phyloP scores from a whole-genome alignment of 1,139 yeast genomes.

The Kodamaea ohmeri region DNA sequence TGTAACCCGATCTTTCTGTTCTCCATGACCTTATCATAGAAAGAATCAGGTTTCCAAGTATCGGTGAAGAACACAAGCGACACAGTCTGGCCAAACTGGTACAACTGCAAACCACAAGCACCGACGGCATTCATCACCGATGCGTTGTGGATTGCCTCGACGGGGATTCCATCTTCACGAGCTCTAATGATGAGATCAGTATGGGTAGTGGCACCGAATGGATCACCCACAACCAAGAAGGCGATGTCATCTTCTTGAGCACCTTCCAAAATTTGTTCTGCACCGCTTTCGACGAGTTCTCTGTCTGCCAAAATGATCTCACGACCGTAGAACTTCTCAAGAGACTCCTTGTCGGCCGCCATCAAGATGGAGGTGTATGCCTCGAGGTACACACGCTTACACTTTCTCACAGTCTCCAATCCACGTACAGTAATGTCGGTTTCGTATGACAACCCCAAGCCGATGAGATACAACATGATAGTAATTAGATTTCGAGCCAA shows the following conservation, averaged over 20 bases:
- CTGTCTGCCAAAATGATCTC: conserved; percentile 87
- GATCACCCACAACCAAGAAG: conserved; percentile 94
- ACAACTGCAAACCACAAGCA: conserved; percentile 92
- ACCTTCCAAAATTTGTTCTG: conserved; percentile 73
- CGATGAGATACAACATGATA: conserved; percentile 81
- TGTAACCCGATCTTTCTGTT: conserved; percentile 88
- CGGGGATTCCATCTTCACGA: conserved; percentile 72
- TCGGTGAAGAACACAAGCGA: conserved; percentile 95
- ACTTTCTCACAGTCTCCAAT: conserved; percentile 73
- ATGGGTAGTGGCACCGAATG: conserved; percentile 97
- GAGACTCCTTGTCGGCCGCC: conserved; percentile 73
- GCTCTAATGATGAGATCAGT: conserved; percentile 92
- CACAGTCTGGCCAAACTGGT: conserved; percentile 95
- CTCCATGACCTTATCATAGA: conserved; percentile 85
- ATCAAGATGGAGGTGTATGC: conserved; percentile 93
- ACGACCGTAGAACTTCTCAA: conserved; percentile 82
- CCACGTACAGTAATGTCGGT: conserved; percentile 95
- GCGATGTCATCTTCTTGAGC: conserved; percentile 85
- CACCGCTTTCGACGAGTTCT: conserved; percentile 87
- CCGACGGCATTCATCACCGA: conserved; percentile 98
- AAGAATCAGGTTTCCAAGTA: conserved; percentile 93
- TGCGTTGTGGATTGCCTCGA: conserved; percentile 89
- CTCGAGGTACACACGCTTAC: conserved; percentile 87
- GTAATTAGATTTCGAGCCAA: no score
- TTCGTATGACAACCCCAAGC: conserved; percentile 87